Evolutionary conservation across 139 green algal species (phyloP), one percentile per base, ranked within the genome.

Genomic region (Coccomyxa sp.): DNA sequence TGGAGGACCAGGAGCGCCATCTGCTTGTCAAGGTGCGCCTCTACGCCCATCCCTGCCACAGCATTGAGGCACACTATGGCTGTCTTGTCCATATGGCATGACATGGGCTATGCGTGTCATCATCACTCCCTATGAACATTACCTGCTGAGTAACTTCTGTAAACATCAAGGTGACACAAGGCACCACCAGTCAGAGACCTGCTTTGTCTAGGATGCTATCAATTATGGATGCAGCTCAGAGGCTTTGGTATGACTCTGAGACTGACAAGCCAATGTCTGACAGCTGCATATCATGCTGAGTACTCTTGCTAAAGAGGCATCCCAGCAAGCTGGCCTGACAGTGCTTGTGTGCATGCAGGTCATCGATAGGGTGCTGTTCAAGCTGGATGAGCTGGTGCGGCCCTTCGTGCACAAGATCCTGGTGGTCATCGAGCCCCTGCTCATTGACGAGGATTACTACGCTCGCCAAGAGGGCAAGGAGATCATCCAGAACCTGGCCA

Each of bases 381-480:
- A 97, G 85, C 89, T 99, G 82, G 96, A 99, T 75, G 96, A 99
- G 85, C 88, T 99, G 41, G 96, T 99, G 54, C 90, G 96, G 9
- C 96, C 96, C 8, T 99, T 95, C 76, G 95, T 98, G 79, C 96
- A 99, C 91, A 99, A 99, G 87, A 99, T 99, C 81, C 91, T 99
- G 79, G 96, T 99, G 38, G 96, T 99, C 69, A 99, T 99, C 77
- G 95, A 99, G 90, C 96, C 96, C 24, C 90, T 99, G 88, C 90
- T 99, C 10, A 99, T 99, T 81, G 96, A 99, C 78, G 96, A 99
- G 89, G 96, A 99, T 88, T 99, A 99, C 90, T 99, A 99, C 77
- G 96, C 95, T 4, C 93, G 70, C 38, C 70, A 79, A 39, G 96
- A 99, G 88, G 96, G 96, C 0, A 85, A 96, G 40, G 96, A 99